Conservation (phyloP, 2,329 filamentous ascomycete species). For the Colletotrichum camelliae region DNA sequence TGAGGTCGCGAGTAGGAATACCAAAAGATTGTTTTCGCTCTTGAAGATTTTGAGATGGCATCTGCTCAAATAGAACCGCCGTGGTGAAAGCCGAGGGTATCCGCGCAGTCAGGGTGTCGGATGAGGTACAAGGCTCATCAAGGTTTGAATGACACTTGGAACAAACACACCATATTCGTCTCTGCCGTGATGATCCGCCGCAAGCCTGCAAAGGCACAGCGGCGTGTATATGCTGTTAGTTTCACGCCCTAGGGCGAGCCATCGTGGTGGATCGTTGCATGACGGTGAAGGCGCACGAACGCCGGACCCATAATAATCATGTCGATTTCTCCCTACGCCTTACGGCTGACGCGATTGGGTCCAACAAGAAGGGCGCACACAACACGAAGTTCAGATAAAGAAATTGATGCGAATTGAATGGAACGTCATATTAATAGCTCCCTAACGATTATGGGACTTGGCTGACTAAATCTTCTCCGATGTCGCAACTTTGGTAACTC, state of each 20-base stretch:
- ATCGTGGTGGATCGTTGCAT: not conserved
- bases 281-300: not conserved
- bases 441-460: not conserved
- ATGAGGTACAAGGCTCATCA: not conserved
- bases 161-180: too few relatives aligned
- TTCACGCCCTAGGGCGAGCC: slow-evolving; percentile 1
- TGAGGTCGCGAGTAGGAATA: not conserved
- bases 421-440: not conserved
- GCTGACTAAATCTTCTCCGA: not conserved
- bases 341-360: not conserved
- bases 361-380: not conserved
- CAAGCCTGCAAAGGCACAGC: not conserved
- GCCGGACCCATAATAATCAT: not conserved
- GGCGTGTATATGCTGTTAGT: not conserved
- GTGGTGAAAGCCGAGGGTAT: not conserved
- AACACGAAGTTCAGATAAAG: not conserved
- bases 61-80: not conserved
- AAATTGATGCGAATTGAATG: not conserved
- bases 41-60: not conserved
- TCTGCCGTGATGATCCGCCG: not conserved
- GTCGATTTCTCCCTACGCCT: slow-evolving; percentile 9
- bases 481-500: not conserved
- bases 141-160: not conserved
- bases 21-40: too few relatives aligned
- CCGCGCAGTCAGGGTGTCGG: not conserved